These are phyloP conservation scores for Phaeosphaeriaceae sp. DNA, from an alignment of 2,329 filamentous ascomycete species.

Conservation along the genomic window DNA sequence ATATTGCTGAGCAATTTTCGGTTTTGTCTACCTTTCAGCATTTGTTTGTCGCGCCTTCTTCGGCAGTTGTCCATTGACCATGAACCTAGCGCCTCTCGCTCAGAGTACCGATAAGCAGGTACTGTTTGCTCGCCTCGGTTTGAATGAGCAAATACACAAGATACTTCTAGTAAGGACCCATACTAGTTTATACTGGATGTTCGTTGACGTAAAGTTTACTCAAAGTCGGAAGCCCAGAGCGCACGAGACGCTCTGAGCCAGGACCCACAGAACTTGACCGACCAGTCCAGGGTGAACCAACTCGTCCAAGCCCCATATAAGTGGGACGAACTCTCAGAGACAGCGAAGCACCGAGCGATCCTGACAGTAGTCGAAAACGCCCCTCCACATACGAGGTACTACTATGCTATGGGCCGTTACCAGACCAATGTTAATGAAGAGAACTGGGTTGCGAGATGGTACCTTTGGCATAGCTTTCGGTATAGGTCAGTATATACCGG, in stretches of 20 bases:
- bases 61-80: constrained; percentile 9
- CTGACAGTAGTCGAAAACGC: constrained; percentile 50
- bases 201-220: constrained; percentile 10
- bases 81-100: constrained; percentile 40
- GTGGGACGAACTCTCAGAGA: constrained; percentile 57
- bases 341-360: constrained; percentile 54
- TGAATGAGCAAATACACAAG: constrained; percentile 51
- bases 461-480: constrained; percentile 60
- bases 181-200: background rate
- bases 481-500: constrained; percentile 36
- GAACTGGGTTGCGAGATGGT: constrained; percentile 61
- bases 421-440: constrained; percentile 50
- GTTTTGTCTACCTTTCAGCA: constrained; percentile 10
- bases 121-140: constrained; percentile 51
- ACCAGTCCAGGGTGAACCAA: constrained; percentile 42
- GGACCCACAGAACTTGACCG: constrained; percentile 47
- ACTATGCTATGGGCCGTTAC: constrained; percentile 53
- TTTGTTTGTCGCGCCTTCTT: background rate
- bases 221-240: constrained; percentile 51
- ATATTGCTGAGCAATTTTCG: constrained; percentile 11
- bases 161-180: constrained; percentile 51
- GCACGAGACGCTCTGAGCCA: constrained; percentile 52
- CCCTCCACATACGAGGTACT: constrained; percentile 46
- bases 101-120: constrained; percentile 55
- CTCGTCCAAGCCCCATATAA: constrained; percentile 49